Evolutionary conservation across 345 rosid genomes (phyloP).

Genomic region (Psidium friedrichsthalianum): DNA sequence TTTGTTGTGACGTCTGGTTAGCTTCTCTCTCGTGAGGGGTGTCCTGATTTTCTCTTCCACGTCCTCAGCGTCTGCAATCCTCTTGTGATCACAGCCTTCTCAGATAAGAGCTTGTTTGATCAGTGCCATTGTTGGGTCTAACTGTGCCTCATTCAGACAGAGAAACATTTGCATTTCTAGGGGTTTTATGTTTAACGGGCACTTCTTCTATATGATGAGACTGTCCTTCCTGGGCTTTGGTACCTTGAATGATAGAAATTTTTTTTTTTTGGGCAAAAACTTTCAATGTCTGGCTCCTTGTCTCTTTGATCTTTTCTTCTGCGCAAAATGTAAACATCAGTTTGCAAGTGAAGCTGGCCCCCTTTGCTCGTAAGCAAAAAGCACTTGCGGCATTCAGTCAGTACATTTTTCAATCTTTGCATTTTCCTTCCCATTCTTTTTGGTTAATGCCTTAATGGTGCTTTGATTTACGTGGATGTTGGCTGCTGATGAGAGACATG

Average conservation of each 20-base stretch:
- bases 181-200: background rate
- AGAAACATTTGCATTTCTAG: background rate
- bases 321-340: background rate
- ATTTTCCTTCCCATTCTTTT: background rate
- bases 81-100: background rate
- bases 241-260: background rate
- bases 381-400: background rate
- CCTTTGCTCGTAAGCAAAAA: background rate
- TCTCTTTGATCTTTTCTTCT: background rate
- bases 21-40: background rate
- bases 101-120: background rate
- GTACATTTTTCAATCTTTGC: background rate
- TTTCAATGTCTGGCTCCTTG: background rate
- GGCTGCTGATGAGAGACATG: background rate
- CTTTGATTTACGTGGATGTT: background rate
- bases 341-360: background rate
- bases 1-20: background rate
- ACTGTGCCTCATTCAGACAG: background rate
- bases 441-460: background rate
- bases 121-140: background rate
- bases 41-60: background rate
- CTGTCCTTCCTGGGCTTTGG: background rate
- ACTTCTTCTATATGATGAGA: background rate
- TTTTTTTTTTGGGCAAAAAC: background rate
- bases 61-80: background rate